Evolutionary conservation across 2,329 filamentous ascomycete species (phyloP).

Genomic region (Alternaria sp.): DNA sequence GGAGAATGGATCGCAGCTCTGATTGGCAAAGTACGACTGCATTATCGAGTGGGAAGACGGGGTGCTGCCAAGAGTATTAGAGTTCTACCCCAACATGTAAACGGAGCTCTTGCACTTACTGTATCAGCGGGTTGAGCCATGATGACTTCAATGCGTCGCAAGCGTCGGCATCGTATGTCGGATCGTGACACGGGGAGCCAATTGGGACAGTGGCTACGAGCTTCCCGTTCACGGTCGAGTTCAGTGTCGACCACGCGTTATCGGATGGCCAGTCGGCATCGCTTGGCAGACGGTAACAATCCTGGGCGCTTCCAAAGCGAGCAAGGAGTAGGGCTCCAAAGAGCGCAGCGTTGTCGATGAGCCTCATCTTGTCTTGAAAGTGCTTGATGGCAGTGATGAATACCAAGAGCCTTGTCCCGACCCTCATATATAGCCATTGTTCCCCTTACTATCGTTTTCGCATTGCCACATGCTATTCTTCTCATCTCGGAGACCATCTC

Average conservation of each 20-base stretch:
- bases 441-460: neutral
- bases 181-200: constrained; percentile 46
- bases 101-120: constrained; percentile 22
- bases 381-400: neutral
- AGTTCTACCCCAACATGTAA: neutral
- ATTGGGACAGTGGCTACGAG: constrained; percentile 50
- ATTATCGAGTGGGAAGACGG: constrained; percentile 16
- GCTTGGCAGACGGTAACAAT: constrained; percentile 30
- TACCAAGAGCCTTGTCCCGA: neutral
- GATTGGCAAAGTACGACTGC: constrained; percentile 15
- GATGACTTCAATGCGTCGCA: constrained; percentile 24
- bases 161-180: constrained; percentile 21
- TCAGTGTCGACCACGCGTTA: constrained; percentile 43
- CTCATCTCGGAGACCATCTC: constrained; percentile 8
- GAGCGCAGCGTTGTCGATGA: constrained; percentile 4
- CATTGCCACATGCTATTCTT: constrained; percentile 1
- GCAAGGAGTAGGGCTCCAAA: constrained; percentile 4
- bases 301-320: neutral
- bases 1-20: constrained; percentile 24
- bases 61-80: constrained; percentile 10
- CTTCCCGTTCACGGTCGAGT: constrained; percentile 47
- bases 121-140: constrained; percentile 16
- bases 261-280: constrained; percentile 47
- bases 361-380: constrained; percentile 8
- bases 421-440: constrained; percentile 7